These are phyloP conservation scores for Vaccinium darrowii DNA, from an alignment of 148 eudicot species.

Conservation along the genomic window DNA sequence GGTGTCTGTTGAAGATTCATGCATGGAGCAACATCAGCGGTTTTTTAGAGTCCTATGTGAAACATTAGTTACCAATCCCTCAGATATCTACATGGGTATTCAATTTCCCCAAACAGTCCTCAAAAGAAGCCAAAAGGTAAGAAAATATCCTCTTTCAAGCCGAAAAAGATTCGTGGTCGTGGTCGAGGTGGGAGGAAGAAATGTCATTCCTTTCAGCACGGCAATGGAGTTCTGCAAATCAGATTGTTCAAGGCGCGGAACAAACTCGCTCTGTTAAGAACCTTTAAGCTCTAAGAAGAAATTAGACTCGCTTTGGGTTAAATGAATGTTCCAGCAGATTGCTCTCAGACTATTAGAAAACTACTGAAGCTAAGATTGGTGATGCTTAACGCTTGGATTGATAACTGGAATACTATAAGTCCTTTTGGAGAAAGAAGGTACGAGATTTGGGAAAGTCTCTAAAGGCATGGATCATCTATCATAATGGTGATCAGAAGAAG, in stretches of 20 bases:
- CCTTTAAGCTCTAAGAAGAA: neutral
- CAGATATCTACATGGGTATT: neutral
- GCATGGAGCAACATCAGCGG: neutral
- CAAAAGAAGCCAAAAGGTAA: neutral
- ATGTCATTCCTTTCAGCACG: neutral
- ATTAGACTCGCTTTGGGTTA: neutral
- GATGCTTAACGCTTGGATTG: neutral
- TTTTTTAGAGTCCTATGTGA: neutral
- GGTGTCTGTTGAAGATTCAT: neutral
- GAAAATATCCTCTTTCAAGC: neutral
- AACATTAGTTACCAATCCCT: neutral
- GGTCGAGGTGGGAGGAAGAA: neutral
- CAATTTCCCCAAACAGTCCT: neutral
- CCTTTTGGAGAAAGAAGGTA: neutral
- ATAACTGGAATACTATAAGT: neutral
- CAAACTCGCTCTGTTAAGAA: neutral
- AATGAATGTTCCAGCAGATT: constrained; percentile 2
- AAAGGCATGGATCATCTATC: neutral
- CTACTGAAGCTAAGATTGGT: neutral
- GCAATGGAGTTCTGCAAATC: neutral
- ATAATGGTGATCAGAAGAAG: neutral
- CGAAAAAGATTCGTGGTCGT: neutral
- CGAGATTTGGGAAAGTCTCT: neutral
- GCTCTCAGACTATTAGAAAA: neutral
- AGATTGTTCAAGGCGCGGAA: neutral